phyloP scores from a whole-genome alignment of 805 yeast species.

The Metschnikowia peoriensis region DNA sequence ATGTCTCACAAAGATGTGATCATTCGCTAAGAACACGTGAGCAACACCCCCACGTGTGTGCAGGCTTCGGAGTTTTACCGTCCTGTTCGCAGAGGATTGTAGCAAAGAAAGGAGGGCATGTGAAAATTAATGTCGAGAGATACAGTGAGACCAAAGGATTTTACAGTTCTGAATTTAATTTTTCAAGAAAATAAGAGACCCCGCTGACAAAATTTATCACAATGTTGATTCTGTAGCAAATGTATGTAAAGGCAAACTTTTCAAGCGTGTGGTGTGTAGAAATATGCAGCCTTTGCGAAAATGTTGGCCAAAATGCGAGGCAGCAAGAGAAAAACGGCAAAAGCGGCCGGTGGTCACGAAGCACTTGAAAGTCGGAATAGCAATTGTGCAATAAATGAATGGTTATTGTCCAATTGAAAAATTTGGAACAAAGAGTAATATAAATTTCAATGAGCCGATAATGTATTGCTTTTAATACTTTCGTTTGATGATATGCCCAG shows the following conservation, averaged over 20 bases:
- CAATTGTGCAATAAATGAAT: neutral
- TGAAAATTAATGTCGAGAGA: neutral
- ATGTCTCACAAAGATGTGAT: neutral
- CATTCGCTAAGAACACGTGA: conserved; percentile 9
- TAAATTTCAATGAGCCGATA: no score
- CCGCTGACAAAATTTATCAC: no score
- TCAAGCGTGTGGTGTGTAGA: no score
- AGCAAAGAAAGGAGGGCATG: neutral
- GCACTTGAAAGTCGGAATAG: neutral
- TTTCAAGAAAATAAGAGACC: neutral
- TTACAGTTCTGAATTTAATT: no score
- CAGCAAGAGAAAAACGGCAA: neutral
- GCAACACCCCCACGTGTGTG: neutral
- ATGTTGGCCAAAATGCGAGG: conserved; percentile 1
- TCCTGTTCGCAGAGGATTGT: neutral
- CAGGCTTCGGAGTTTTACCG: conserved; percentile 5
- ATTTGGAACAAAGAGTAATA: neutral
- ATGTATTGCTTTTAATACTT: no score
- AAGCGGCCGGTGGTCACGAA: conserved; percentile 1
- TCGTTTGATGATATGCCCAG: neutral
- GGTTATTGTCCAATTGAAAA: neutral
- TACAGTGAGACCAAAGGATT: neutral
- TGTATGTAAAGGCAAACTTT: no score
- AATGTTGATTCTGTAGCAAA: neutral
- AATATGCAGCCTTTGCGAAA: neutral